Evolutionary conservation across 345 rosid genomes (phyloP), one percentile per base, ranked within the genome.

Genomic region (Acer yangbiense): DNA sequence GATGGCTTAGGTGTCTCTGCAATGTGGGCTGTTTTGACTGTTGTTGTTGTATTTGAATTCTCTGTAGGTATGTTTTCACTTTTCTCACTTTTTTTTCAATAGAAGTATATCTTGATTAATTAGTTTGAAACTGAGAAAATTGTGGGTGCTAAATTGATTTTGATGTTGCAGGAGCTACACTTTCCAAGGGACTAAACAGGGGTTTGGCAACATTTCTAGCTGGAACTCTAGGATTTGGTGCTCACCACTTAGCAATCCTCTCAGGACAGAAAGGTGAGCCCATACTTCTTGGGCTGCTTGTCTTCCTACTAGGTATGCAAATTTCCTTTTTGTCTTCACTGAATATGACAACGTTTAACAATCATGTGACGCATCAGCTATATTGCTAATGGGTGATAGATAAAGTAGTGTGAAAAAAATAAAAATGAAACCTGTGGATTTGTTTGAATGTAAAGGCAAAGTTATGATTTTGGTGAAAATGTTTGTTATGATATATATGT

Each of bases 1-100:
- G 46, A 79, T 2, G 81, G 78, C 65, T 80, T 87, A n/a, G 88
- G 85, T 21, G 82, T 73, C 75, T 75, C 78, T 73, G 86, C 88
- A 54, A 78, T 87, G 74, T 87, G 89, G 89, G 89, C 88, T 65
- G 78, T 85, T 54, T 66, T 87, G 43, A 85, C 89, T 63, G 89
- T 85, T 39, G 83, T 87, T 5, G 86, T 86, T 25, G 86, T 84
- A 27, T 81, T 84, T 52, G 87, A 86, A 71, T 84, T 84, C 81
- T 82, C 84, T 27, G 87, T 82, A 7, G 87, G 89, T 82, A 76
- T 43, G 65, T 7, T 46, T 62, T 58, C 32, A 23, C 27, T 25
- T 41, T 7, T 46, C 52, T 58, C 32, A 23, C 27, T 25, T 43
- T 54, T 39, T 35, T 35, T 35, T 35, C 39, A 35, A 35, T 50